phyloP scores from a whole-genome alignment of 129 eudicot genomes.

The Smallanthus sonchifolius region DNA sequence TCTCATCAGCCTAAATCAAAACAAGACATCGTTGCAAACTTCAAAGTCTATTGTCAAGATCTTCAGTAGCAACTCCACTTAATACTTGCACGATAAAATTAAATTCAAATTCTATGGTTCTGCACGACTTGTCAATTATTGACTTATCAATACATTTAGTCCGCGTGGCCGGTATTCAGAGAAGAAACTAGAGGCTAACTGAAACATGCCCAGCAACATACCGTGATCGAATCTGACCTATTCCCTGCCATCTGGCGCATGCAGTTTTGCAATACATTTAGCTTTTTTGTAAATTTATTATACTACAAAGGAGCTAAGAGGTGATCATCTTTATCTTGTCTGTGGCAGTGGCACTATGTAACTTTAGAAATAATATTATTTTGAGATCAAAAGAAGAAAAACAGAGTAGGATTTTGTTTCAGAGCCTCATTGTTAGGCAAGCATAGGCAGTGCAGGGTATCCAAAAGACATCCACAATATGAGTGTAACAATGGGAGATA shows the following conservation, averaged over 20 bases:
- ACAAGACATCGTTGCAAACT: conserved; percentile 3
- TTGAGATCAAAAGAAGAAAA: neutral
- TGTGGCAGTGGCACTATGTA: conserved; percentile 17
- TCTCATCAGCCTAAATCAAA: neutral
- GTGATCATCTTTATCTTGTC: neutral
- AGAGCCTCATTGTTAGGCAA: conserved; percentile 1
- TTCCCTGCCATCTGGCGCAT: neutral
- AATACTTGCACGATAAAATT: neutral
- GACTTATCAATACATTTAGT: neutral
- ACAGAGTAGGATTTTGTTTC: neutral
- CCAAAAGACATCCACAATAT: neutral
- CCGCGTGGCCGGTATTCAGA: neutral
- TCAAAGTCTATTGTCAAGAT: neutral
- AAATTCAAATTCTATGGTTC: neutral
- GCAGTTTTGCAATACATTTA: neutral
- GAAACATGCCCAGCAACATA: neutral
- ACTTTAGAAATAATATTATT: neutral
- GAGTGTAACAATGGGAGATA: neutral
- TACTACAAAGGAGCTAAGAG: neutral
- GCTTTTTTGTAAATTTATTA: conserved; percentile 8
- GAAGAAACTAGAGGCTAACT: conserved; percentile 7
- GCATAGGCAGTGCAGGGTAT: neutral
- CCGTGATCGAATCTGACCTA: neutral
- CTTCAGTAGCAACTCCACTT: conserved; percentile 10
- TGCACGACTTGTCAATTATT: neutral